Conservation (phyloP, 2,329 filamentous ascomycete genomes). For the Hypocreales sp. region DNA sequence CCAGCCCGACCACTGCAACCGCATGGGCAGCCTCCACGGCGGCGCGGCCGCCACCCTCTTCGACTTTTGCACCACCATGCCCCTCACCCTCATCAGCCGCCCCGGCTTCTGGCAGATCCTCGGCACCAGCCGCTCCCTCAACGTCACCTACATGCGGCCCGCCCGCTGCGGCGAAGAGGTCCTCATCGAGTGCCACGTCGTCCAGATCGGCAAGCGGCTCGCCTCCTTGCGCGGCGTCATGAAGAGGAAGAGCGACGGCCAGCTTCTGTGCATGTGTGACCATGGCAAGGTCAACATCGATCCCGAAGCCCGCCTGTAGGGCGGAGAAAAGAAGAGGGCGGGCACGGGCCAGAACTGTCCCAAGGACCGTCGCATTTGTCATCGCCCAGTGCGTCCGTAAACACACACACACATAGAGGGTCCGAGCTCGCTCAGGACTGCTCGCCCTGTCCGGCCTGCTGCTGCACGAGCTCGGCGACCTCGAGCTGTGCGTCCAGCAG, state of each 20-base stretch:
- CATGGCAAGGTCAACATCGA: constrained; percentile 52
- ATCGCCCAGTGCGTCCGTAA: neutral
- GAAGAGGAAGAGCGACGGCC: constrained; percentile 33
- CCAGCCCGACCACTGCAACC: constrained; percentile 35
- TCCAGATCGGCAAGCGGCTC: constrained; percentile 40
- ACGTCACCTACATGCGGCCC: constrained; percentile 52
- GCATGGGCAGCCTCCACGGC: constrained; percentile 39
- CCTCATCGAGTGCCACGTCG: constrained; percentile 38
- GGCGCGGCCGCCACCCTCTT: constrained; percentile 52
- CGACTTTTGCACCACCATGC: constrained; percentile 47
- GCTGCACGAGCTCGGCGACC: constrained; percentile 5
- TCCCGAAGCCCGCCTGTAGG: constrained; percentile 17
- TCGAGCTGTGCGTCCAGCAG: constrained; percentile 10
- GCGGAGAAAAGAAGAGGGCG: too few species aligned
- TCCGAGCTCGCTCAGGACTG: neutral
- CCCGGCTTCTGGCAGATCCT: constrained; percentile 46
- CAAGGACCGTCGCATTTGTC: too few species aligned
- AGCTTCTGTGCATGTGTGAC: constrained; percentile 40
- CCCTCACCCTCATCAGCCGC: constrained; percentile 37
- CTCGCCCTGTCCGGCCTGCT: constrained; percentile 1
- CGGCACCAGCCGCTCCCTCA: constrained; percentile 51
- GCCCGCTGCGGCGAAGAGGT: constrained; percentile 34
- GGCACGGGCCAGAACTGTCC: too few species aligned
- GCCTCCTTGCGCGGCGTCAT: constrained; percentile 38
- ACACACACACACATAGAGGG: too few species aligned